Evolutionary conservation across 2,329 filamentous ascomycete genomes (phyloP).

Genomic region (Alternaria gaisen): DNA sequence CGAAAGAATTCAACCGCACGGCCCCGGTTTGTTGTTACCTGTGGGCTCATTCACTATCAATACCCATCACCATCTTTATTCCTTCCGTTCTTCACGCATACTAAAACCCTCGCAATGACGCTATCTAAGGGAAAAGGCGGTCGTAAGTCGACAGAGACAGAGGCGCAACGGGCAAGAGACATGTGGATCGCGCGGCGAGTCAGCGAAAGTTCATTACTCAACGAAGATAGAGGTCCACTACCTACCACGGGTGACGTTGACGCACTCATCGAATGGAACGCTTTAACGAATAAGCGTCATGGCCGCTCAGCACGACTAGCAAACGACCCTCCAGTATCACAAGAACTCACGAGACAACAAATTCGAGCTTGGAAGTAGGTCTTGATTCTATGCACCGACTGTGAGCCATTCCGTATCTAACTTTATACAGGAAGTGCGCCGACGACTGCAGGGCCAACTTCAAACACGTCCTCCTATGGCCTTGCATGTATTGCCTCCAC

Average conservation of each 20-base stretch:
- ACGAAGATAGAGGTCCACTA: not conserved
- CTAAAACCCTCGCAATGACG: not conserved
- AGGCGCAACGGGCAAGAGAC: not conserved
- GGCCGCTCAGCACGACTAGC: too few relatives aligned
- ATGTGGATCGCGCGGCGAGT: not conserved
- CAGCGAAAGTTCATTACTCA: not conserved
- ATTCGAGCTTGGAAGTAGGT: slow-evolving; percentile 4
- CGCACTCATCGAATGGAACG: not conserved
- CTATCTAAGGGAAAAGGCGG: not conserved
- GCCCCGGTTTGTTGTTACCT: not conserved
- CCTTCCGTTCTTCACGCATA: rapidly evolving
- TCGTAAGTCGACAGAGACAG: not conserved
- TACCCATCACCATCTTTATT: not conserved
- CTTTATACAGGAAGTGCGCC: not conserved
- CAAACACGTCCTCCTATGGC: not conserved
- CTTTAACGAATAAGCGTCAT: not conserved
- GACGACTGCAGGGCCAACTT: not conserved
- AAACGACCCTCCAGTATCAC: not conserved
- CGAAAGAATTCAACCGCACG: not conserved
- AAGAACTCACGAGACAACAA: not conserved
- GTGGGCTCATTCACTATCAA: rapidly evolving
- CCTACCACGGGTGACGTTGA: not conserved
- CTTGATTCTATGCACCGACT: not conserved
- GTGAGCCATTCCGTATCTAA: not conserved
- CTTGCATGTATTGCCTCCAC: slow-evolving; percentile 14